phyloP scores from a whole-genome alignment of 1,139 yeast species.

The Geotrichum aggregatum region DNA sequence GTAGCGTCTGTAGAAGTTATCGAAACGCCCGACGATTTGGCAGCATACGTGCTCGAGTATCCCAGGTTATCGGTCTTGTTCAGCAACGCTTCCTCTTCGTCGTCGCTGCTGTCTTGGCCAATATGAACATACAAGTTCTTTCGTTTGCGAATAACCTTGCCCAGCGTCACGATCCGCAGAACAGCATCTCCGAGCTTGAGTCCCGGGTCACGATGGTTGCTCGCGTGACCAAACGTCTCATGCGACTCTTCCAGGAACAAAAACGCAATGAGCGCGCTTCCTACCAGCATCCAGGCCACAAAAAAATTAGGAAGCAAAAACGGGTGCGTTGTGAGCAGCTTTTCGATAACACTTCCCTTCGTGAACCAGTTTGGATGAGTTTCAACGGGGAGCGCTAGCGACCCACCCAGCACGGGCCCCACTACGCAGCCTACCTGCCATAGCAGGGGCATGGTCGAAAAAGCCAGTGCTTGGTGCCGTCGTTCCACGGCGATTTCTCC shows the following conservation, averaged over 20 bases:
- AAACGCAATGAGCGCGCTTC: constrained; percentile 39
- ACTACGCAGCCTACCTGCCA: constrained; percentile 56
- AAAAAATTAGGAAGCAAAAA: constrained; percentile 59
- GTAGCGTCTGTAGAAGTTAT: neutral
- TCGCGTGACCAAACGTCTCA: constrained; percentile 32
- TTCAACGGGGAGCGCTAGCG: constrained; percentile 39
- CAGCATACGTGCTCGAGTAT: too few relatives aligned
- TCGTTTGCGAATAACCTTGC: constrained; percentile 2
- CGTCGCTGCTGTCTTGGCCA: neutral
- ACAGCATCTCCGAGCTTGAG: constrained; percentile 52
- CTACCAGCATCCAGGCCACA: constrained; percentile 44
- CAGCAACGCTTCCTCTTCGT: neutral
- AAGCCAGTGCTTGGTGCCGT: constrained; percentile 58
- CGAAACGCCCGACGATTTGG: too few relatives aligned
- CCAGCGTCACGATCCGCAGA: constrained; percentile 37
- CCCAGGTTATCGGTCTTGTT: too few relatives aligned
- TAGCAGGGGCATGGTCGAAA: constrained; percentile 55
- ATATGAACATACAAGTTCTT: neutral
- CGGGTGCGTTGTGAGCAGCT: constrained; percentile 47
- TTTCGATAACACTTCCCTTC: constrained; percentile 12
- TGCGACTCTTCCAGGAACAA: constrained; percentile 63
- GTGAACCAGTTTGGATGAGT: constrained; percentile 34
- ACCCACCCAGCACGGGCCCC: constrained; percentile 58
- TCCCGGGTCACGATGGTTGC: constrained; percentile 47
- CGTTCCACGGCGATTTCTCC: constrained; percentile 58